Evolutionary conservation across 495 filamentous ascomycete genomes (phyloP).

Genomic region (Xylaria palmicola): DNA sequence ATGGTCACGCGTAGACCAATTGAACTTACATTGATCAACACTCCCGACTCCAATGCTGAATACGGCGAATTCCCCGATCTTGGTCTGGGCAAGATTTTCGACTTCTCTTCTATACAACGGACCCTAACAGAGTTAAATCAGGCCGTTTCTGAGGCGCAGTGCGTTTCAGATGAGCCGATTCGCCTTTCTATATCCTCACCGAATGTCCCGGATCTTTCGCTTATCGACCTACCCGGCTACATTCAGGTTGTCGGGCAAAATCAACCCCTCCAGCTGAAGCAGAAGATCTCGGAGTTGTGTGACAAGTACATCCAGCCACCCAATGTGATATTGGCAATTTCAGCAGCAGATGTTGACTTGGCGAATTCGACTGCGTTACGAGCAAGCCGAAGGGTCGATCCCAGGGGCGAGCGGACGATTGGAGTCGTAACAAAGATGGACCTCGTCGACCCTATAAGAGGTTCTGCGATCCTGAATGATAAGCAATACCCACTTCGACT

Average conservation of each 20-base stretch:
- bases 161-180: slow-evolving; percentile 95
- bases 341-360: slow-evolving; percentile 93
- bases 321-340: slow-evolving; percentile 96
- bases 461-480: slow-evolving; percentile 74
- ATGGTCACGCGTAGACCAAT: slow-evolving; percentile 98
- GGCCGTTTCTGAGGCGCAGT: slow-evolving; percentile 84
- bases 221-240: slow-evolving; percentile 96
- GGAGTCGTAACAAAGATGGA: slow-evolving; percentile 99
- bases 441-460: slow-evolving; percentile 81
- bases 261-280: slow-evolving; percentile 87
- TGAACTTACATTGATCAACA: slow-evolving; percentile 95
- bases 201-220: slow-evolving; percentile 89
- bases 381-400: slow-evolving; percentile 88
- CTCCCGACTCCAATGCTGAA: slow-evolving; percentile 82
- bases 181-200: slow-evolving; percentile 94
- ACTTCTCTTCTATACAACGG: slow-evolving; percentile 89
- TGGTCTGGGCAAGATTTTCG: slow-evolving; percentile 84
- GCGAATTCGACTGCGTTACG: slow-evolving; percentile 93
- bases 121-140: slow-evolving; percentile 94
- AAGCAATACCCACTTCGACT: slow-evolving; percentile 91
- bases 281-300: slow-evolving; percentile 93
- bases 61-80: slow-evolving; percentile 97
- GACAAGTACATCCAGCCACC: slow-evolving; percentile 97
- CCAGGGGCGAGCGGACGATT: slow-evolving; percentile 91
- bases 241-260: slow-evolving; percentile 92